phyloP scores from a whole-genome alignment of 345 rosid genomes.

The Brassica napus region Da-Ae NC_063447.1:13383001-13383500 shows the following conservation, averaged over 20 bases:
- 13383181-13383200: slow-evolving; percentile 22
- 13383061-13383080: not conserved
- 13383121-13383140: not conserved
- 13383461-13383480: slow-evolving; percentile 41
- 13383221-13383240: slow-evolving; percentile 43
- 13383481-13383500: slow-evolving; percentile 61
- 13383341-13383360: slow-evolving; percentile 39
- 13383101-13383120: slow-evolving; percentile 18
- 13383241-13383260: slow-evolving; percentile 33
- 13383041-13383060: slow-evolving; percentile 21
- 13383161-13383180: slow-evolving; percentile 33
- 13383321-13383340: slow-evolving; percentile 23
- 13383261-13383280: slow-evolving; percentile 29
- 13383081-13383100: slow-evolving; percentile 11
- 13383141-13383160: not conserved
- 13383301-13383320: slow-evolving; percentile 22
- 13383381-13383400: slow-evolving; percentile 47
- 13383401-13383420: slow-evolving; percentile 41
- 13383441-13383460: slow-evolving; percentile 54
- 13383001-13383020: slow-evolving; percentile 51
- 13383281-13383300: slow-evolving; percentile 7
- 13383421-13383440: slow-evolving; percentile 63
- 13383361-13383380: slow-evolving; percentile 56
- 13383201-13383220: slow-evolving; percentile 29
- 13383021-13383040: slow-evolving; percentile 15